Base-by-base conservation (phyloP, 768 basidiomycete genomes). In the Porphyrellus cyaneotinctus region DNA sequence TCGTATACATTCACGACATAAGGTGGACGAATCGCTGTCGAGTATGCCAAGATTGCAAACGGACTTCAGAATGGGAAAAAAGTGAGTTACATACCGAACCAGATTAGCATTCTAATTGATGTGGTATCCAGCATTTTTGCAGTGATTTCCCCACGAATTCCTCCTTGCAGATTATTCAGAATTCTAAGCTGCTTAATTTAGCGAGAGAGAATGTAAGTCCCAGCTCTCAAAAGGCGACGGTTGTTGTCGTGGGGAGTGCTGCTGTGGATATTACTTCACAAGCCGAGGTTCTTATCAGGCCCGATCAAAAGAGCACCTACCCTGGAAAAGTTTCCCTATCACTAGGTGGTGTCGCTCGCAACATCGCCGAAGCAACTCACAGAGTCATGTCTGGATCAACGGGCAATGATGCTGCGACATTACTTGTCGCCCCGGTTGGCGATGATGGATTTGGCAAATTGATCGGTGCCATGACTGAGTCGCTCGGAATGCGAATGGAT, bases 341-440 rank as follows among this genome's bases (percentile, higher is more conserved):
- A 0, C 72, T 90, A 6, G 95, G 95, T 2, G 95, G 95, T 26
- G 95, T 99, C 14, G 94, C 82, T 1, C 84, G 95, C n/a, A 99
- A 99, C 66, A 82, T 99, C 38, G 89, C 95, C 3, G 94, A 97
- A 67, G 91, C 93, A 1, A 79, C 92, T 7, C 84, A 90, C 65
- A 82, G 89, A 26, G 67, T 87, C 6, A 64, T 84, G 54, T 62
- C 71, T 38, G 55, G 43, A 35, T 67, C 70, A 8, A 59, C 70
- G 10, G 58, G 62, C 18, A 53, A 50, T 13, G 51, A 61, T 17
- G 26, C 57, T 13, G 69, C 76, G 7, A 76, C 80, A 2, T 57
- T 91, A 13, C 75, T 99, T 36, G 71, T 97, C 8, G 82, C 94
- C 3, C 82, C 87, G 1, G 64, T 95, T 12, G 93, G 90, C 1